Evolutionary conservation across 1,284 basidiomycete genomes (phyloP).

Genomic region (Ganoderma lucidum): DNA sequence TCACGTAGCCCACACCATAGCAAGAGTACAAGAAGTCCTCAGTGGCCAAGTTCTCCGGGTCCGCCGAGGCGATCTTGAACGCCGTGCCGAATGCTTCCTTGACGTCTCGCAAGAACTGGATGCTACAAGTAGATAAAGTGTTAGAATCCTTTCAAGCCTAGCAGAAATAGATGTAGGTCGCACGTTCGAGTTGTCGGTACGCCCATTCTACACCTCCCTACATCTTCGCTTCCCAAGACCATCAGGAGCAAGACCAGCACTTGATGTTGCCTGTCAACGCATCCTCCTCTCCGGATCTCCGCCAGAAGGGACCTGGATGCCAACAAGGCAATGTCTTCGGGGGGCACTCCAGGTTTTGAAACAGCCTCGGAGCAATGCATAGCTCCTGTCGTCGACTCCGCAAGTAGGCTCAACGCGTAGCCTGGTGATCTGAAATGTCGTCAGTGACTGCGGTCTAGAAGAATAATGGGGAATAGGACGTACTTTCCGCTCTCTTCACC

Average conservation of each 20-base stretch:
- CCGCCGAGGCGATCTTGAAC: conserved; percentile 56
- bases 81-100: conserved; percentile 80
- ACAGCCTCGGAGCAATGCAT: conserved; percentile 90
- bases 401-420: conserved; percentile 90
- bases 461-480: conserved; percentile 39
- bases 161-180: conserved; percentile 38
- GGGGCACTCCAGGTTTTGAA: conserved; percentile 81
- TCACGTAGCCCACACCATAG: conserved; percentile 81
- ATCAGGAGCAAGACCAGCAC: conserved; percentile 90
- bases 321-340: conserved; percentile 90
- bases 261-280: conserved; percentile 92
- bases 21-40: conserved; percentile 77
- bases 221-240: conserved; percentile 96
- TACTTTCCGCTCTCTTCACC: conserved; percentile 97
- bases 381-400: conserved; percentile 92
- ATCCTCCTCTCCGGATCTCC: conserved; percentile 87
- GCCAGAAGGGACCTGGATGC: conserved; percentile 82
- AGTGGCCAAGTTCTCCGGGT: conserved; percentile 55
- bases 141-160: background rate
- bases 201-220: conserved; percentile 88
- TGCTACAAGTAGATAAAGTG: conserved; percentile 52
- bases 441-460: background rate
- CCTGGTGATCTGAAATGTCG: conserved; percentile 82
- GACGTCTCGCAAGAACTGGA: conserved; percentile 91
- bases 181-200: conserved; percentile 85